These are phyloP conservation scores for Pyrenula aspistea DNA, from an alignment of 495 filamentous ascomycete genomes.

Conservation along the genomic window DNA sequence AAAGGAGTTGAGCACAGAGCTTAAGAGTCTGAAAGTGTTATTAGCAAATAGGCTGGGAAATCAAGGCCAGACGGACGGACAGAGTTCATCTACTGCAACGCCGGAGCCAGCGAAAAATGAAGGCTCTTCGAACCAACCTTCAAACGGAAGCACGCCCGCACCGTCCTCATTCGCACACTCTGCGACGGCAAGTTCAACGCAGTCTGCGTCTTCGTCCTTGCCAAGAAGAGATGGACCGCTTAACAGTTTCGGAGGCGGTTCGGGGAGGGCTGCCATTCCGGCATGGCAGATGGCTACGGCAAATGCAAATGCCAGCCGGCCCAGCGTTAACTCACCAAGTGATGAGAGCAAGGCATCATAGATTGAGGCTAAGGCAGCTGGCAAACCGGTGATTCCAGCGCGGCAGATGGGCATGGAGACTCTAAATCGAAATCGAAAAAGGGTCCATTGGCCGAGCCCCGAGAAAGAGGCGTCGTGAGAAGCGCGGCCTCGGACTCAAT, in stretches of 20 bases:
- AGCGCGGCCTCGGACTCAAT: too few species aligned
- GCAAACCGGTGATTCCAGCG: too few species aligned
- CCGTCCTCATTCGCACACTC: conserved; percentile 22
- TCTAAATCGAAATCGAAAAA: too few species aligned
- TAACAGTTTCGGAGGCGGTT: conserved; percentile 31
- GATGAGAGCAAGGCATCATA: neutral
- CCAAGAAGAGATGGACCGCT: conserved; percentile 26
- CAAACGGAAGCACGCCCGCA: conserved; percentile 19
- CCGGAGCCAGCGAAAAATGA: conserved; percentile 16
- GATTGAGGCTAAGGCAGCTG: too few species aligned
- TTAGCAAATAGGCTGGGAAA: conserved; percentile 65
- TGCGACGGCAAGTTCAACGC: conserved; percentile 18
- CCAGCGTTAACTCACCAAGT: neutral
- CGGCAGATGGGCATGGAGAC: too few species aligned
- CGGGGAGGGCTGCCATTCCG: conserved; percentile 60
- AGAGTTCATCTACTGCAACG: conserved; percentile 8
- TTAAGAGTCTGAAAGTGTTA: conserved; percentile 85
- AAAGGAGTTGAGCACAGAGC: conserved; percentile 73
- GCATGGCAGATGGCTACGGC: conserved; percentile 79
- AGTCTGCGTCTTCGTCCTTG: conserved; percentile 24
- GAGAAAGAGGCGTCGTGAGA: too few species aligned
- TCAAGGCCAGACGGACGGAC: conserved; percentile 15
- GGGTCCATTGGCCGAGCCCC: too few species aligned
- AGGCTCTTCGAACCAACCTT: conserved; percentile 15
- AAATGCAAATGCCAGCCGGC: conserved; percentile 12